phyloP scores from a whole-genome alignment of 2,329 filamentous ascomycete species.

The Aspergillus eucalypticola region DNA sequence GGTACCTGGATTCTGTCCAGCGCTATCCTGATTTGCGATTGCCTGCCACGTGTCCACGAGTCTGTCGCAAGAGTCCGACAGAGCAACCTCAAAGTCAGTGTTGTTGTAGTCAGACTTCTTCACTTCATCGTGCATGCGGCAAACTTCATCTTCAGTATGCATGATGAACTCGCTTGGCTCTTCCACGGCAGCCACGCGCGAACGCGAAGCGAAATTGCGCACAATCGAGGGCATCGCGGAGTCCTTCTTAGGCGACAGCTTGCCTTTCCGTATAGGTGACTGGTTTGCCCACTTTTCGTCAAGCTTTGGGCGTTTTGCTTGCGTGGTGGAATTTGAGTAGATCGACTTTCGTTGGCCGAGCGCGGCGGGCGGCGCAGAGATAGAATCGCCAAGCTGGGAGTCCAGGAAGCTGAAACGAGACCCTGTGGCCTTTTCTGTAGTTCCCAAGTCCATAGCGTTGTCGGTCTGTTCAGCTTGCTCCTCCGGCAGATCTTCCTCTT shows the following conservation, averaged over 20 bases:
- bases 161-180: constrained; percentile 74
- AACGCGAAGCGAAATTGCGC: constrained; percentile 64
- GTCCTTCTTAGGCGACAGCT: constrained; percentile 49
- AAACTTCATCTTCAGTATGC: constrained; percentile 71
- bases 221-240: constrained; percentile 71
- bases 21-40: constrained; percentile 45
- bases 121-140: constrained; percentile 59
- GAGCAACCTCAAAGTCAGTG: constrained; percentile 30
- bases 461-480: constrained; percentile 41
- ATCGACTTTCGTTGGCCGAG: constrained; percentile 37
- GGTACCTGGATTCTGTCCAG: constrained; percentile 46
- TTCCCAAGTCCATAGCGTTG: constrained; percentile 31
- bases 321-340: constrained; percentile 43
- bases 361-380: constrained; percentile 17
- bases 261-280: constrained; percentile 36
- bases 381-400: constrained; percentile 31
- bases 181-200: constrained; percentile 59
- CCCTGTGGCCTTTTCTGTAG: constrained; percentile 16
- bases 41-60: constrained; percentile 38
- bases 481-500: constrained; percentile 43
- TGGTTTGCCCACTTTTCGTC: constrained; percentile 41
- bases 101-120: constrained; percentile 35
- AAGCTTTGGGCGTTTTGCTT: constrained; percentile 45
- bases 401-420: constrained; percentile 34
- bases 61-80: constrained; percentile 38